Evolutionary conservation across 192 early-diverging fungal genomes (phyloP).

Genomic region (Coemansia sp.): DNA sequence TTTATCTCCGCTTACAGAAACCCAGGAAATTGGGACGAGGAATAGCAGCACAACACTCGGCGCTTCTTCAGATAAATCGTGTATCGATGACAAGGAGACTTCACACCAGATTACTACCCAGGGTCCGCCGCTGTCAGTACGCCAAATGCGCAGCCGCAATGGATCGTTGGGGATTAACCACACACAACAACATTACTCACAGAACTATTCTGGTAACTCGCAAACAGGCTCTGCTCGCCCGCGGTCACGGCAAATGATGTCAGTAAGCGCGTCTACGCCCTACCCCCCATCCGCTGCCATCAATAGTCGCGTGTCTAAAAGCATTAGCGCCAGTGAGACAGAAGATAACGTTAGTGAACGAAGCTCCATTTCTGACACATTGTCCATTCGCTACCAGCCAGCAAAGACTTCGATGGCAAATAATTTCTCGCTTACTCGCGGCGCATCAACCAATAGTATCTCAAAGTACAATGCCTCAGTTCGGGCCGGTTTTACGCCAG

Average conservation of each 20-base stretch:
- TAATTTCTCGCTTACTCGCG: slow-evolving; percentile 35
- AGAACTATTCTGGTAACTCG: slow-evolving; percentile 6
- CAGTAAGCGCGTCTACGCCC: slow-evolving; percentile 10
- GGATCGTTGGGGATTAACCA: slow-evolving; percentile 32
- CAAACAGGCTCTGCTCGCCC: slow-evolving; percentile 5
- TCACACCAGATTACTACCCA: not conserved
- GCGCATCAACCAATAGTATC: slow-evolving; percentile 11
- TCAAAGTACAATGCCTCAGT: slow-evolving; percentile 13
- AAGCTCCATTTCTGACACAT: slow-evolving; percentile 48
- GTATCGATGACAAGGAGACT: not conserved
- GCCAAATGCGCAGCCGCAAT: slow-evolving; percentile 18
- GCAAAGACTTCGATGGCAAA: slow-evolving; percentile 12
- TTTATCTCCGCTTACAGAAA: slow-evolving; percentile 43
- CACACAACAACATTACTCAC: slow-evolving; percentile 17
- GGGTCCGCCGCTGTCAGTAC: slow-evolving; percentile 1
- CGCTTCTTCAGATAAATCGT: not conserved
- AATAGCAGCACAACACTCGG: slow-evolving; percentile 27
- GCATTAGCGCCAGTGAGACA: slow-evolving; percentile 20
- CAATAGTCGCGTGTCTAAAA: slow-evolving; percentile 33
- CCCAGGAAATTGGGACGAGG: slow-evolving; percentile 30
- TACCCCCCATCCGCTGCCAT: slow-evolving; percentile 3
- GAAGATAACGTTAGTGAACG: slow-evolving; percentile 49
- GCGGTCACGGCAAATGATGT: slow-evolving; percentile 2
- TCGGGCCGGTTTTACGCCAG: slow-evolving; percentile 26
- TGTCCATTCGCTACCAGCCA: slow-evolving; percentile 46